Conservation (phyloP, 2,329 filamentous ascomycete species). For the Arthrobotrys musiformis region DNA sequence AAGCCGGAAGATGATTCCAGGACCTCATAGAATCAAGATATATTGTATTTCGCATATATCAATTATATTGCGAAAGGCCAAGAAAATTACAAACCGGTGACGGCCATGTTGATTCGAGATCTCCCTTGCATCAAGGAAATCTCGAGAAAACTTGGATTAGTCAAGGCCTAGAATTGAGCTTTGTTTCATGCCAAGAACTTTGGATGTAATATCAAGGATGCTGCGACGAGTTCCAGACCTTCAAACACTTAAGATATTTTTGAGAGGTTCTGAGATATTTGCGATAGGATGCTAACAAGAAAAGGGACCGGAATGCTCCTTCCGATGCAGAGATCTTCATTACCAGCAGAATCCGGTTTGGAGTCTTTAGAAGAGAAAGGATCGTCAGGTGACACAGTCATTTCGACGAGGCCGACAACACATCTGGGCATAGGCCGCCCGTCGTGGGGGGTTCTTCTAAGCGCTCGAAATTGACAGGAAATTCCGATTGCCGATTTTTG, state of each 20-base stretch:
- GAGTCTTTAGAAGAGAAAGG: neutral
- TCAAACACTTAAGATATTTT: constrained; percentile 19
- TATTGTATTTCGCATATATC: neutral
- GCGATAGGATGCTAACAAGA: constrained; percentile 3
- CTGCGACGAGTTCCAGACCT: constrained; percentile 13
- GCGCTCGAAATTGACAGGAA: neutral
- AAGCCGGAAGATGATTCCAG: constrained; percentile 29
- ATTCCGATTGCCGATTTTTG: neutral
- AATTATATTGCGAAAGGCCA: neutral
- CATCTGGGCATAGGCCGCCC: constrained; percentile 5
- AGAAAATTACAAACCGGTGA: neutral
- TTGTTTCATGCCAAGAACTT: neutral
- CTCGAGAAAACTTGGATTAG: neutral
- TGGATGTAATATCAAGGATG: neutral
- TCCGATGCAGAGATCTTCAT: constrained; percentile 46
- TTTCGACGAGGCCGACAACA: constrained; percentile 34
- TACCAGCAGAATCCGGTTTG: constrained; percentile 34
- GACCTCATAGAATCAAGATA: constrained; percentile 8
- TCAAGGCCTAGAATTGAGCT: neutral
- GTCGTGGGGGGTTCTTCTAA: neutral
- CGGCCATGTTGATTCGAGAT: neutral
- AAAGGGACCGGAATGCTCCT: constrained; percentile 25
- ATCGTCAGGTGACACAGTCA: constrained; percentile 32
- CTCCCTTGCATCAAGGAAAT: constrained; percentile 12
- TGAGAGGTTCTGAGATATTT: constrained; percentile 16